Evolutionary conservation across 768 basidiomycete species (phyloP).

Genomic region (Suillus variegatus): DNA sequence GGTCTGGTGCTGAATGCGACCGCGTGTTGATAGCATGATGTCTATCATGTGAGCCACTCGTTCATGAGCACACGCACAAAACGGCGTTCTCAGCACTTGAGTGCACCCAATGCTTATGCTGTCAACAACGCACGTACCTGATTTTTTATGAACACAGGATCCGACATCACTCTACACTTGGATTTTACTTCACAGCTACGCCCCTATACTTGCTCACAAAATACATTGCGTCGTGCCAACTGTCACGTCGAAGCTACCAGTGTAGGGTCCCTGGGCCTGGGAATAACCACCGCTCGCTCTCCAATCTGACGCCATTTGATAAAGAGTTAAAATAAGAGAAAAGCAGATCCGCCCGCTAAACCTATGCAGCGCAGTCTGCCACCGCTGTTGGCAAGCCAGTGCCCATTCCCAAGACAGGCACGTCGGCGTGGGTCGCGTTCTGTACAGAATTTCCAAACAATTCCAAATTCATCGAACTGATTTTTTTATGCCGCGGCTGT

Average conservation of each 20-base stretch:
- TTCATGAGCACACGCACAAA: neutral
- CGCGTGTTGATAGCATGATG: neutral
- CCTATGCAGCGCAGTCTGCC: neutral
- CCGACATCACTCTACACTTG: neutral
- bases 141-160: neutral
- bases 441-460: neutral
- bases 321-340: neutral
- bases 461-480: neutral
- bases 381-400: neutral
- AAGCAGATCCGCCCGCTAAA: neutral
- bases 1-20: neutral
- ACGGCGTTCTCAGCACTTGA: neutral
- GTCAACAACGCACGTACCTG: neutral
- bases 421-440: neutral
- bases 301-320: neutral
- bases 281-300: neutral
- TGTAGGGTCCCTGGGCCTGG: neutral
- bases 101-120: neutral
- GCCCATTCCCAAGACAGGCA: neutral
- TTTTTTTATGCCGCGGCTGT: neutral
- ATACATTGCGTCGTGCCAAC: too few species aligned
- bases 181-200: conserved; percentile 1
- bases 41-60: neutral
- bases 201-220: neutral
- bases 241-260: neutral